A percentile compares a stretch with the other conserved stretches of the same genome.
These are phyloP conservation scores for Fusarium avenaceum DNA, from an alignment of 2,329 filamentous ascomycete species.

Conservation along the genomic window DNA sequence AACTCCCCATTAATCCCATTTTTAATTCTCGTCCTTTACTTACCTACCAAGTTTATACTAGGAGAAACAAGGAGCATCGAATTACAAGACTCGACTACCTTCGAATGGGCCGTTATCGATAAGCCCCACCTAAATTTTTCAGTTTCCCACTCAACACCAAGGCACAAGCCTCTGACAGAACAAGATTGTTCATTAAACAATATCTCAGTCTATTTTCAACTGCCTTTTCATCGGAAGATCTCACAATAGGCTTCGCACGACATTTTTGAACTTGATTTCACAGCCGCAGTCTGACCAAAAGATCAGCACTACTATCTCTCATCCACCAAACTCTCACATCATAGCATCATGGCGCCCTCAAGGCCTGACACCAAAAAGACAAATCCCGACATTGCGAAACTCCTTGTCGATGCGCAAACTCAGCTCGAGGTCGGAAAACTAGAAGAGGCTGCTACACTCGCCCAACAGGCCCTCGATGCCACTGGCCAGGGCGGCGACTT, in stretches of 20 bases:
- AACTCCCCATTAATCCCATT: not conserved
- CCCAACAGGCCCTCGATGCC: slow-evolving; percentile 59
- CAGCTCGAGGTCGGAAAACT: slow-evolving; percentile 60
- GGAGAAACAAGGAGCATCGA: not conserved
- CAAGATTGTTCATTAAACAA: slow-evolving; percentile 22
- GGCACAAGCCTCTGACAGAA: slow-evolving; percentile 36
- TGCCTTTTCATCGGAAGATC: not conserved
- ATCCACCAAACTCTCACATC: slow-evolving; percentile 13
- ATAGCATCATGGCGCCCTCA: slow-evolving; percentile 57
- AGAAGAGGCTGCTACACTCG: slow-evolving; percentile 58
- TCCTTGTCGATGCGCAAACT: slow-evolving; percentile 58
- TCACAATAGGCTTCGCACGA: not conserved
- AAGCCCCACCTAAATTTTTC: slow-evolving; percentile 51
- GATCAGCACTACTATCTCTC: not conserved
- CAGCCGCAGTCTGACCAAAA: not conserved
- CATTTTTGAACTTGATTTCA: not conserved
- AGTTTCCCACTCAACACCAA: slow-evolving; percentile 46
- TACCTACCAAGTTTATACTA: not conserved
- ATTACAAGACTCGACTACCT: slow-evolving; percentile 1
- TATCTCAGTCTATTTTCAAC: slow-evolving; percentile 16
- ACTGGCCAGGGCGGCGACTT: slow-evolving; percentile 62
- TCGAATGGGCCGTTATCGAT: slow-evolving; percentile 50
- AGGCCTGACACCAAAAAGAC: slow-evolving; percentile 56
- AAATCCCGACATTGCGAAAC: slow-evolving; percentile 52
- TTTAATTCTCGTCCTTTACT: not conserved